Base-by-base conservation (phyloP, 495 filamentous ascomycete genomes). In the Lophiotrema nucula region DNA sequence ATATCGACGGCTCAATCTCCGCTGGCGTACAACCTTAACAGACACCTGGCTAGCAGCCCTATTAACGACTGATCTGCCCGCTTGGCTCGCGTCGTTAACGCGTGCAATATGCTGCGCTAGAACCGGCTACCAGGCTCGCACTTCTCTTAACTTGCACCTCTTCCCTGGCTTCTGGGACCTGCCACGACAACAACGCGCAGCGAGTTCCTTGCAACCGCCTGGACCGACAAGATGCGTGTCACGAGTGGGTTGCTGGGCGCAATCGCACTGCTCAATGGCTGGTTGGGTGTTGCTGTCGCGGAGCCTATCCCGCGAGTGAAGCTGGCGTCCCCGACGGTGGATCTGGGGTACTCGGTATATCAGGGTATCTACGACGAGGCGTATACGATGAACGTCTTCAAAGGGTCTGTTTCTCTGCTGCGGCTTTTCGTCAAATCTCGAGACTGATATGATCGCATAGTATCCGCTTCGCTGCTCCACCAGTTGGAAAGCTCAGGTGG, bases 401-500 rank as follows among this genome's bases (percentile, higher is more conserved):
- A 62, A 31, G 63, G 63, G 63, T 59, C 42, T 44, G 37, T 45
- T 13, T 53, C 23, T 23, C 10, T 21, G n/a, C 19, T 22, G 27
- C 6, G 16, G 8, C 37, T 15, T 43, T 5, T 15, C 54, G 53
- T 46, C 46, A 18, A 45, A 26, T 28, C 21, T 16, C 26, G 4
- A 44, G 23, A 35, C n/a, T 58, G 18, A 53, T 53, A 8, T 27
- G 44, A 42, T 19, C 33, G 31, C n/a, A 37, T 19, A 69, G 62
- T 24, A 67, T 69, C 31, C 66, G 66, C 4, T 69, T 61, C 37
- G 67, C 60, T 10, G 64, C 60, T 12, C 60, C 67, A 33, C 67
- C 67, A 5, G n/a, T 67, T 8, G 67, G 67, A 21, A 56, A 65
- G 1, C 60, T 67, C n/a, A 58, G 67, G 24, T 69, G 53, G 26